phyloP scores from a whole-genome alignment of 2,329 filamentous ascomycete genomes.

The Stachybotrys chlorohalonatus region DNA sequence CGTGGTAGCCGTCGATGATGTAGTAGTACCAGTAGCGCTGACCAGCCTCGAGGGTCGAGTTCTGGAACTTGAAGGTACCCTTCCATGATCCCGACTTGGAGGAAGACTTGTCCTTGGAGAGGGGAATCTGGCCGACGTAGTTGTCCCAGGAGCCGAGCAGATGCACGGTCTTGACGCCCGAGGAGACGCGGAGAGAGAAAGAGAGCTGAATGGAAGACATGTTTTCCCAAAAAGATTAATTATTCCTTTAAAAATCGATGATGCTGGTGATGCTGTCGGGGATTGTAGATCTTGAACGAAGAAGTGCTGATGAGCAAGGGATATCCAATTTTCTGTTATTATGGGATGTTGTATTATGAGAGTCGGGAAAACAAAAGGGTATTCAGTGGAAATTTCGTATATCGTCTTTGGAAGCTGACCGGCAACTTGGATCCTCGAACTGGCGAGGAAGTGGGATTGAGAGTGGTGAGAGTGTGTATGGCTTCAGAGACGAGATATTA shows the following conservation, averaged over 20 bases:
- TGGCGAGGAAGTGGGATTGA: constrained; percentile 3
- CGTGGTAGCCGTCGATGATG: constrained; percentile 98
- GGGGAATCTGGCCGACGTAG: constrained; percentile 88
- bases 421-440: constrained; percentile 20
- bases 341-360: constrained; percentile 23
- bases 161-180: constrained; percentile 95
- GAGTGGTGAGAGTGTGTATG: constrained; percentile 7
- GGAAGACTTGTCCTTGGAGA: constrained; percentile 76
- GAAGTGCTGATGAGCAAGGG: constrained; percentile 41
- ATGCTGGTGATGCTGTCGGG: constrained; percentile 24
- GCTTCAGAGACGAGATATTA: constrained; percentile 12
- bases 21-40: constrained; percentile 99
- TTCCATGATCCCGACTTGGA: constrained; percentile 90
- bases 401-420: constrained; percentile 29
- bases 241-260: constrained; percentile 8
- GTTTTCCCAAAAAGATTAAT: constrained; percentile 11
- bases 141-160: constrained; percentile 97
- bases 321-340: constrained; percentile 44
- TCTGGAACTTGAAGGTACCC: constrained; percentile 93
- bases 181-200: constrained; percentile 91
- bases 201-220: constrained; percentile 92
- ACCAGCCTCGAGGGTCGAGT: constrained; percentile 74
- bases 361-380: constrained; percentile 13
- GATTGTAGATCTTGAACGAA: constrained; percentile 10
- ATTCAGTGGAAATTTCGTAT: constrained; percentile 10